A percentile compares a stretch with the other conserved stretches of the same genome.
Evolutionary conservation across 495 filamentous ascomycete species (phyloP).

Genomic region (Aspergillus saccharolyticus): DNA sequence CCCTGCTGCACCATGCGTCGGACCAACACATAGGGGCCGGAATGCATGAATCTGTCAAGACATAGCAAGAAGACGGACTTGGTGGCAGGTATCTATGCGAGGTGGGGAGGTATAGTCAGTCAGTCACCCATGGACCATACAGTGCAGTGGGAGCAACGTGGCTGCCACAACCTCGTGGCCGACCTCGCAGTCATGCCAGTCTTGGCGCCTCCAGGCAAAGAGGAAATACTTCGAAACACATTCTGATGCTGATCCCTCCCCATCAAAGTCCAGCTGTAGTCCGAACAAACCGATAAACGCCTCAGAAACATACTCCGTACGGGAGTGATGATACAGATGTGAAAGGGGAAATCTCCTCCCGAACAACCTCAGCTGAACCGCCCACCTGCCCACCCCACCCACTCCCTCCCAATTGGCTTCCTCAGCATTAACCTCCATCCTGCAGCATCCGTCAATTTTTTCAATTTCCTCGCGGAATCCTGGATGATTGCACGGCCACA

Average conservation of each 20-base stretch:
- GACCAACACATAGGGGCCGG: not conserved
- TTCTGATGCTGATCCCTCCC: too few species aligned
- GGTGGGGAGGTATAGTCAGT: not conserved
- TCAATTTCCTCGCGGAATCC: not conserved
- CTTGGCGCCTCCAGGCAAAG: too few species aligned
- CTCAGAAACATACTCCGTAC: too few species aligned
- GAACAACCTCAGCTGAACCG: constrained; percentile 21
- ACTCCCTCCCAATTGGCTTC: constrained; percentile 1
- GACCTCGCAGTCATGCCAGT: too few species aligned
- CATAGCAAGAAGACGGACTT: not conserved
- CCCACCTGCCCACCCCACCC: not conserved
- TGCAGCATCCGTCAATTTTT: constrained; percentile 4
- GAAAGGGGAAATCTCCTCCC: not conserved
- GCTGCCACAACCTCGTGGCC: not conserved
- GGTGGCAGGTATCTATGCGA: not conserved
- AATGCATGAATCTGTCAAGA: not conserved
- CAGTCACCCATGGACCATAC: not conserved
- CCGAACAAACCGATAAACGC: too few species aligned
- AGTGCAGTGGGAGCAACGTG: not conserved
- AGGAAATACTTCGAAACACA: too few species aligned
- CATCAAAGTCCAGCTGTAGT: too few species aligned
- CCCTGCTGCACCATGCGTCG: not conserved
- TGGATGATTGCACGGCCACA: constrained; percentile 8
- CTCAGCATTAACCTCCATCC: constrained; percentile 12
- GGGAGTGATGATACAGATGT: not conserved